Conservation (phyloP, 371 early-diverging fungal genomes). For the Rhizopus sp. region DNA sequence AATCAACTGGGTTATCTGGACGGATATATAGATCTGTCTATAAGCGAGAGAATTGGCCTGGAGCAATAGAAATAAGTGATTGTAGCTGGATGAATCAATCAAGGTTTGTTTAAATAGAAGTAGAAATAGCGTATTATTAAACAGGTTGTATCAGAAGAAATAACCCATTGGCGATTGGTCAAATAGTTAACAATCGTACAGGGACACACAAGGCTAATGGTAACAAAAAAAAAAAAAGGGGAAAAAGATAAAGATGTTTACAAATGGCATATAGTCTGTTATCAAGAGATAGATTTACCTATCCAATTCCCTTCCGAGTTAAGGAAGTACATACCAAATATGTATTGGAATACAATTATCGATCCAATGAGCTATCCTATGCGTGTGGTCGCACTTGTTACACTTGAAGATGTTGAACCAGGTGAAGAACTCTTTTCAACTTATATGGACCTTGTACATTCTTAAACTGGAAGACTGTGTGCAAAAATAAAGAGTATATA, state of each 20-base stretch:
- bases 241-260: neutral
- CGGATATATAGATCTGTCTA: constrained; percentile 47
- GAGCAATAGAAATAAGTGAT: constrained; percentile 54
- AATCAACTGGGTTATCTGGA: constrained; percentile 48
- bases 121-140: neutral
- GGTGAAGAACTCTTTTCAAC: constrained; percentile 57
- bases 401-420: constrained; percentile 37
- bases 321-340: constrained; percentile 55
- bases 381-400: constrained; percentile 46
- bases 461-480: neutral
- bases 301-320: constrained; percentile 40
- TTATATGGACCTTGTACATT: constrained; percentile 46
- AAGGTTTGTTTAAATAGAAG: constrained; percentile 5
- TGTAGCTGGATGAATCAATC: constrained; percentile 46
- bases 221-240: constrained; percentile 5
- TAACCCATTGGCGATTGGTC: constrained; percentile 57
- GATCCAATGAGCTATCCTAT: constrained; percentile 21
- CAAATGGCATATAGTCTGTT: constrained; percentile 36
- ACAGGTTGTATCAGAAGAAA: constrained; percentile 22
- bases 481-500: too few species aligned
- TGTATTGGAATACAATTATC: constrained; percentile 33
- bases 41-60: constrained; percentile 59
- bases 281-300: constrained; percentile 57
- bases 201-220: constrained; percentile 40
- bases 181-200: constrained; percentile 57